Evolutionary conservation across 2,329 filamentous ascomycete species (phyloP), one percentile per base, ranked within the genome.

Genomic region (Thermothelomyces thermophilus): DNA sequence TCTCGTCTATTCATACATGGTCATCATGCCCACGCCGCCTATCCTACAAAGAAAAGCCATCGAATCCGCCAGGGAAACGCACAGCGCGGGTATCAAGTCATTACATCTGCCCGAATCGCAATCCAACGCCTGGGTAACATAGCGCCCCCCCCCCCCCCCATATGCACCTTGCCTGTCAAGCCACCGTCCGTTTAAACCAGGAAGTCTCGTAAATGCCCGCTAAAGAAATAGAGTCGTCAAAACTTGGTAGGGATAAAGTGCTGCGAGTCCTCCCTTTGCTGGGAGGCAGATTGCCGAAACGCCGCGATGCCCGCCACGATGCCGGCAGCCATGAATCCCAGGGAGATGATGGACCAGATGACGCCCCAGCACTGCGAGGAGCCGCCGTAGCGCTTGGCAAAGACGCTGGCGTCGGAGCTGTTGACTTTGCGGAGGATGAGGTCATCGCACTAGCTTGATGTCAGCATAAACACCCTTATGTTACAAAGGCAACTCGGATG

Each of bases 341-440:
- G 62, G 0, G 84, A 86, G 46, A 91, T 77, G 45, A 90, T 69
- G 43, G 80, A 84, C 87, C 86, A 91, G 46, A 89, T 78, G 13
- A 90, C 72, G 8, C 86, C 86, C 86, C 87, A 90, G 72, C 85
- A 90, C 62, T 86, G 83, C 1, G 84, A 87, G 0, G 84, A 89
- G 31, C 86, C 86, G 10, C 86, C 86, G 58, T 90, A 90, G 19
- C 81, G 75, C 67, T 87, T 75, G 7, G 86, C 86, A 59, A 90
- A 90, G 26, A 89, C 84, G 58, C 83, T 87, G 5, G 86, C 86
- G 62, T 91, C 86, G 4, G 85, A 89, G 19, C 76, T 81, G 66
- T 90, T 90, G 45, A 90, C 84, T 68, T 90, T 90, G 51, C 86
- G 77, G 4, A 90, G 70, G 57, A 91, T 89, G 28, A 90, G 72